Base-by-base conservation (phyloP, 1,284 basidiomycete genomes). In the Farysia itapuensis region DNA sequence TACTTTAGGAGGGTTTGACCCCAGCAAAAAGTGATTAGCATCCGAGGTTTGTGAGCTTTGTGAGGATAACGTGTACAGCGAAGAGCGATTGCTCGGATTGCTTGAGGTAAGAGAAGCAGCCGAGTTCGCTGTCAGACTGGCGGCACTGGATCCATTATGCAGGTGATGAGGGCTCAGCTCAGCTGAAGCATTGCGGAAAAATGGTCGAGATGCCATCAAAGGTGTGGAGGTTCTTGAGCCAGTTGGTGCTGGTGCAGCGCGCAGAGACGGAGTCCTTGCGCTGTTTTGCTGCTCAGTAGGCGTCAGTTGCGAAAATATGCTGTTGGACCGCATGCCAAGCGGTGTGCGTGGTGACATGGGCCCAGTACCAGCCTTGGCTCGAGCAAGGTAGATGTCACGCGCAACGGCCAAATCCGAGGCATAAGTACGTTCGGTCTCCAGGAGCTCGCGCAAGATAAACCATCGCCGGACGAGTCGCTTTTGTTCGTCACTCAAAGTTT, bases 331-430 rank as follows among this genome's bases (percentile, higher is more conserved):
- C 11, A 50, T 39, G 47, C 50, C 49, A 18, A 52, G 30, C 2
- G 52, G 48, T 21, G 60, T 57, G 4, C 53, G 33, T 0, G 67
- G 59, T n/a, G 59, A 37, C 2, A 52, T 53, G 35, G 66, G 57
- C 21, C 67, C 67, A n/a, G 72, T 69, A 26, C 52, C 56, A 15
- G 67, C 68, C 31, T 70, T 67, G 0, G 78, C 78, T 9, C 74
- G 61, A 1, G 72, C 70, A 21, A 79, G 64, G 74, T 92, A 89
- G 21, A 93, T 83, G 64, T 91, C 87, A 35, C 86, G 82, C 41
- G 95, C 84, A 37, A 95, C 81, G 3, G 86, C 86, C 16, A 96
- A 81, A 79, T 96, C 92, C 9, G 84, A 86, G 1, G 91, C 89
- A 77, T 94, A 94, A 0, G 87, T 85, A 21, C 87, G 81, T 74